A percentile compares a stretch with the other conserved stretches of the same genome.
Evolutionary conservation across 805 yeast species (phyloP).

Genomic region (Teunomyces stri): DNA sequence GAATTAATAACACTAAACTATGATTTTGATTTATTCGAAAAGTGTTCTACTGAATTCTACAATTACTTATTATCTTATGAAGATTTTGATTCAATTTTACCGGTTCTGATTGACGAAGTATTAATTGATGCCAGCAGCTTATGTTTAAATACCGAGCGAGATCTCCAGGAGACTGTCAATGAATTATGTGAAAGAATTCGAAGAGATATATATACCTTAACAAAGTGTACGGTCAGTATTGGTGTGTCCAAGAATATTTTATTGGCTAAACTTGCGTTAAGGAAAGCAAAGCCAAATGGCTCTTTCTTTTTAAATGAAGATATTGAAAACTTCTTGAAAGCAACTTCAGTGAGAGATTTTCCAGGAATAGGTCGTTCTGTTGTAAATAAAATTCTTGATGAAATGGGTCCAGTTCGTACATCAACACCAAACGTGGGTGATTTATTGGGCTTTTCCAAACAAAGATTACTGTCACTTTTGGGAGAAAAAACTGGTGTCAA

Average conservation of each 20-base stretch:
- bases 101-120: slow-evolving; percentile 92
- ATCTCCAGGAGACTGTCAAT: slow-evolving; percentile 10
- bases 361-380: slow-evolving; percentile 67
- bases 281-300: slow-evolving; percentile 81
- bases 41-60: slow-evolving; percentile 63
- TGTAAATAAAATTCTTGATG: slow-evolving; percentile 42
- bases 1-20: slow-evolving; percentile 61
- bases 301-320: slow-evolving; percentile 35
- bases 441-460: slow-evolving; percentile 31
- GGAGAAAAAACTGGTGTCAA: slow-evolving; percentile 74
- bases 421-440: slow-evolving; percentile 35
- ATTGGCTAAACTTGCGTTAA: slow-evolving; percentile 71
- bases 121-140: slow-evolving; percentile 58
- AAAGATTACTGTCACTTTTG: slow-evolving; percentile 43
- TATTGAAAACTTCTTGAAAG: slow-evolving; percentile 31
- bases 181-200: slow-evolving; percentile 37
- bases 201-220: slow-evolving; percentile 36
- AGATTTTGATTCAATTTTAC: slow-evolving; percentile 54
- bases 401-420: slow-evolving; percentile 14
- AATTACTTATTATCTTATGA: slow-evolving; percentile 47
- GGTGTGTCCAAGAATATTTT: slow-evolving; percentile 77
- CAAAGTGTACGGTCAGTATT: slow-evolving; percentile 70
- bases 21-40: slow-evolving; percentile 72
- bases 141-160: slow-evolving; percentile 11
- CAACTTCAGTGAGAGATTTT: slow-evolving; percentile 36